These are phyloP conservation scores for Suhomyces taliae DNA, from an alignment of 1,139 yeast genomes.

Conservation along the genomic window DNA sequence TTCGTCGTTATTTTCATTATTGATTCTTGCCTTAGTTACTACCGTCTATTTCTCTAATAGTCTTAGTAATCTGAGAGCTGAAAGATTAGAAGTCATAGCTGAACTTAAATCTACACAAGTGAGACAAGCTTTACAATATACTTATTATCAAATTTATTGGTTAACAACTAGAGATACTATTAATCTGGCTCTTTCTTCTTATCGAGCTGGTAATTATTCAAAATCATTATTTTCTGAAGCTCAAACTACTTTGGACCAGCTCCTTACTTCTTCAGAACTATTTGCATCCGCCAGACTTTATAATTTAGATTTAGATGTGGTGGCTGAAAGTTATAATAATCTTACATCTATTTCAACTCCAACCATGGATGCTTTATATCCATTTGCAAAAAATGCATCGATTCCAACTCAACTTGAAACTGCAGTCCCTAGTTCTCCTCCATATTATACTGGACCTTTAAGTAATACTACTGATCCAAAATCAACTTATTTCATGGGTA, in stretches of 20 bases:
- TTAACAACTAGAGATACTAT: constrained; percentile 63
- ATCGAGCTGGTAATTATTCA: constrained; percentile 69
- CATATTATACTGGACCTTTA: constrained; percentile 62
- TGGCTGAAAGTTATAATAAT: constrained; percentile 36
- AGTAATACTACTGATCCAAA: constrained; percentile 36
- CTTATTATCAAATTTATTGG: constrained; percentile 71
- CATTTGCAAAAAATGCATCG: constrained; percentile 46
- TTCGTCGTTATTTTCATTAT: constrained; percentile 73
- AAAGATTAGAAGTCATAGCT: constrained; percentile 73
- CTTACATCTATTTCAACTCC: constrained; percentile 28
- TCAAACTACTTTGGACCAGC: constrained; percentile 52
- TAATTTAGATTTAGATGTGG: constrained; percentile 48
- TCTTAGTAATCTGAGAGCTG: constrained; percentile 62
- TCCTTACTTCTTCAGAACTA: constrained; percentile 59
- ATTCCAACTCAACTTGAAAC: constrained; percentile 36
- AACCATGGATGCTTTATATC: constrained; percentile 48
- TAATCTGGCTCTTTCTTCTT: constrained; percentile 58
- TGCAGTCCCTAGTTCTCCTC: constrained; percentile 40
- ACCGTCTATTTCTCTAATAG: constrained; percentile 75
- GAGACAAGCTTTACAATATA: constrained; percentile 60
- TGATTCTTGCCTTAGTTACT: constrained; percentile 74
- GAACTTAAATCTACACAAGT: constrained; percentile 80
- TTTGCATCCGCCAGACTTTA: constrained; percentile 70
- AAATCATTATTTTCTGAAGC: constrained; percentile 43
- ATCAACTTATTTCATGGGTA: constrained; percentile 48